phyloP scores from a whole-genome alignment of 2,329 filamentous ascomycete species.

The Aspergillus sp. region DNA sequence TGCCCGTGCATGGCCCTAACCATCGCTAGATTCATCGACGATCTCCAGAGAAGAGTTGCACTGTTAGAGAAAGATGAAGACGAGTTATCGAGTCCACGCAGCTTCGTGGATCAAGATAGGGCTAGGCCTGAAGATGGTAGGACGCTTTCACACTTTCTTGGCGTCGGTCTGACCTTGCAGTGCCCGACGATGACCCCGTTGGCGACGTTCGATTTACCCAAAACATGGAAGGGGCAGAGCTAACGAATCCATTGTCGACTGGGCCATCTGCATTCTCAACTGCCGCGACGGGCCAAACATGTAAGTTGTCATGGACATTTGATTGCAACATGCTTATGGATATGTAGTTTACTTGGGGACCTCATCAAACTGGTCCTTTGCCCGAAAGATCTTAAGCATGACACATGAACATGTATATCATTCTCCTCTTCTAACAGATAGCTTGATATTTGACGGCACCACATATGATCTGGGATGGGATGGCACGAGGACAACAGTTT shows the following conservation, averaged over 20 bases:
- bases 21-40: conserved; percentile 33
- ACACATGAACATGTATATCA: conserved; percentile 50
- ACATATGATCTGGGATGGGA: conserved; percentile 56
- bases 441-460: conserved; percentile 52
- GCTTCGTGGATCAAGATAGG: conserved; percentile 14
- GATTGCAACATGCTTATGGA: not conserved
- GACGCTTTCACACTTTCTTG: not conserved
- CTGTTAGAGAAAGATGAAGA: conserved; percentile 20
- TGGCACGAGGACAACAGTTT: conserved; percentile 33
- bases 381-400: conserved; percentile 50
- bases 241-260: conserved; percentile 46
- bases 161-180: conserved; percentile 9
- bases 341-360: conserved; percentile 52
- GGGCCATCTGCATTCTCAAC: conserved; percentile 45
- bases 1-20: not conserved
- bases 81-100: conserved; percentile 18
- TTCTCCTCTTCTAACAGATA: conserved; percentile 43
- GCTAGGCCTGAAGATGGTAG: conserved; percentile 21
- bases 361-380: conserved; percentile 59
- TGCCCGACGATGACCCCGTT: conserved; percentile 13
- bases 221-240: conserved; percentile 28
- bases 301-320: conserved; percentile 30
- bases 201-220: conserved; percentile 14
- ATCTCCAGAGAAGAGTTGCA: conserved; percentile 34
- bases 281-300: conserved; percentile 41